Conservation (phyloP, 2,329 filamentous ascomycete genomes). For the Alternaria incomplexa region DNA sequence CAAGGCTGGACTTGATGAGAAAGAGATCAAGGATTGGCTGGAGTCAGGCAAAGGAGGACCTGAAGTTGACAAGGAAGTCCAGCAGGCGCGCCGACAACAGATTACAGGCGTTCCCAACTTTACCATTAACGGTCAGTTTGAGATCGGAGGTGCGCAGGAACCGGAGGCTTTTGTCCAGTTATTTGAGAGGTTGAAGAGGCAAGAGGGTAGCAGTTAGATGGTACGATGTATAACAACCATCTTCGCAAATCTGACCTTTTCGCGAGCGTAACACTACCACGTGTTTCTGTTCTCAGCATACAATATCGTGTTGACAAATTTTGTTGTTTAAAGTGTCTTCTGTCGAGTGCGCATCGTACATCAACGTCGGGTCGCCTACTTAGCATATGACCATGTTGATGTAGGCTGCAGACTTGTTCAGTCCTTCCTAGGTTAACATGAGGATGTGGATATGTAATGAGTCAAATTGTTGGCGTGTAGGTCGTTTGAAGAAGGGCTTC, state of each 20-base stretch:
- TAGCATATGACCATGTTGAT: too few relatives aligned
- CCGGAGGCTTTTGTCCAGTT: conserved; percentile 68
- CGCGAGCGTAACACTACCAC: neutral
- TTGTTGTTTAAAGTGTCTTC: neutral
- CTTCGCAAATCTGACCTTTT: neutral
- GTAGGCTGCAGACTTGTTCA: too few relatives aligned
- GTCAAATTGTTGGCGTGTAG: too few relatives aligned
- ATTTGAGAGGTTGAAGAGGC: conserved; percentile 66
- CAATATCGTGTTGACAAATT: neutral
- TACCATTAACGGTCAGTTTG: conserved; percentile 70
- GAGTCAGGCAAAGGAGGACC: conserved; percentile 52
- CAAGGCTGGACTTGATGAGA: conserved; percentile 52
- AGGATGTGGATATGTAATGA: neutral
- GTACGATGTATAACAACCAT: neutral
- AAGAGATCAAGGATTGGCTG: conserved; percentile 54
- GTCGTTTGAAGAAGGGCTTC: neutral
- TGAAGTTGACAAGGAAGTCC: conserved; percentile 56
- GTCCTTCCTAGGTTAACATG: too few relatives aligned
- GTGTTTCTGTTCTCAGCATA: neutral
- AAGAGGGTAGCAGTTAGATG: conserved; percentile 34
- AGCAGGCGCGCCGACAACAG: conserved; percentile 53
- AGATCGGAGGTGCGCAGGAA: conserved; percentile 75
- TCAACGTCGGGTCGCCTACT: too few relatives aligned
- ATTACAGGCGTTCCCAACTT: conserved; percentile 78
- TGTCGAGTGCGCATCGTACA: too few relatives aligned